phyloP scores from a whole-genome alignment of 805 yeast genomes.

The Kodamaea jinghongensis region DNA sequence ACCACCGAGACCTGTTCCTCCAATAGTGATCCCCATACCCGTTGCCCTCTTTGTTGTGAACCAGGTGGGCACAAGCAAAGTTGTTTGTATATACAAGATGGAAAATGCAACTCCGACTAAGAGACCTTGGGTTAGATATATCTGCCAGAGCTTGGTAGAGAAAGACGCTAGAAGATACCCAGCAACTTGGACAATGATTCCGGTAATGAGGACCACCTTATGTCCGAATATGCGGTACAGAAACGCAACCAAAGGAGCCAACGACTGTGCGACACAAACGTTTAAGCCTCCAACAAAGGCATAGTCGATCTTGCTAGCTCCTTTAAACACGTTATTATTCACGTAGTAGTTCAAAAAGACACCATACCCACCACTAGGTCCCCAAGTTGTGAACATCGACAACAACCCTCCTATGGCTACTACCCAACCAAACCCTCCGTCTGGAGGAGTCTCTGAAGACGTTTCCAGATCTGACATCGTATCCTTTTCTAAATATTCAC shows the following conservation, averaged over 20 bases:
- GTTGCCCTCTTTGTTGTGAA: slow-evolving; percentile 43
- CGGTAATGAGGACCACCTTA: slow-evolving; percentile 42
- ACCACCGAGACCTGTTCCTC: slow-evolving; percentile 54
- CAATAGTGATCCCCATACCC: slow-evolving; percentile 46
- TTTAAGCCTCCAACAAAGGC: slow-evolving; percentile 67
- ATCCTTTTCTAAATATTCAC: too few species aligned
- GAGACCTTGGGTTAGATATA: slow-evolving; percentile 53
- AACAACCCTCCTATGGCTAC: slow-evolving; percentile 48
- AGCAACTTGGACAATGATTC: slow-evolving; percentile 49
- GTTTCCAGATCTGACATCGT: too few species aligned
- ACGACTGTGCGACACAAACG: slow-evolving; percentile 32
- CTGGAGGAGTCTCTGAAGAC: slow-evolving; percentile 18
- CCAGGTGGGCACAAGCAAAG: slow-evolving; percentile 49
- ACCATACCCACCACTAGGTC: slow-evolving; percentile 59
- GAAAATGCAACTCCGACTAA: slow-evolving; percentile 48
- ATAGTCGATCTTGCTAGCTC: slow-evolving; percentile 56
- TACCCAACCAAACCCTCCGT: slow-evolving; percentile 56
- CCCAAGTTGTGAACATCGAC: slow-evolving; percentile 50
- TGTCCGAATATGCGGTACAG: slow-evolving; percentile 45
- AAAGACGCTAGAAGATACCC: slow-evolving; percentile 54
- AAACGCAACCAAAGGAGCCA: slow-evolving; percentile 44
- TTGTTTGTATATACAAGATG: slow-evolving; percentile 41
- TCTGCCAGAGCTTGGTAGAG: slow-evolving; percentile 48
- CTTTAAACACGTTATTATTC: slow-evolving; percentile 47
- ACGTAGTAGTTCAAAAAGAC: slow-evolving; percentile 54